Base-by-base conservation (phyloP, 2,329 filamentous ascomycete species). In the Atkinsonella texensis region DNA sequence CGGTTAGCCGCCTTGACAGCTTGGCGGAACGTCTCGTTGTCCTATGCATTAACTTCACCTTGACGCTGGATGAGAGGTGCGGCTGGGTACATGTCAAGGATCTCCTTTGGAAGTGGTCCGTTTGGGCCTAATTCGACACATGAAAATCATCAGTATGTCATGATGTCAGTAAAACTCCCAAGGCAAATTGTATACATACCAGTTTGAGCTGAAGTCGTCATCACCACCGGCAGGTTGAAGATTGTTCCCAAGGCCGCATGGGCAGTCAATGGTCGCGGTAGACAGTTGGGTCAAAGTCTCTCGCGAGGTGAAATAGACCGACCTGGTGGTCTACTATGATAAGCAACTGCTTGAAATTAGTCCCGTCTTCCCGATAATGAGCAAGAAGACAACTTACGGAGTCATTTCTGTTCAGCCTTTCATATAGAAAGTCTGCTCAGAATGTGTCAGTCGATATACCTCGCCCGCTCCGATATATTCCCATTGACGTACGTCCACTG, bases 41-140 rank as follows among this genome's bases (percentile, higher is more conserved):
- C 86, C 85, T 84, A 88, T 2, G 85, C 85, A 61, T 88, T 78
- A 60, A 89, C 84, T 62, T 89, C 82, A 40, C 85, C 85, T 54
- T 83, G 74, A 38, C 85, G 80, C 58, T 75, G 72, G 61, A 89
- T 77, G 11, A 87, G 69, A 0, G 85, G 78, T 0, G 81, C 79
- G 45, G 78, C 68, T 28, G 85, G 85, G 61, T 86, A 82, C 77
- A 83, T 50, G 35, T 50, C 40, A 2, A 50, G 28, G n/a, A 50
- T 50, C n/a, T 50, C 48, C 18, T 38, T 76, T 10, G 84, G 81
- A 1, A 89, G 69, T 1, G 77, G 80, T 1, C 85, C 85, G 62
- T 89, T 89, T 47, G 85, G 84, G 4, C 85, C 84, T 66, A 35
- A 9, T 23, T 23, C 20, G 4, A 23, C 20, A n/a, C n/a, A n/a